Evolutionary conservation across 495 filamentous ascomycete species (phyloP).

Genomic region (Penicillium dipodomyicola): DNA sequence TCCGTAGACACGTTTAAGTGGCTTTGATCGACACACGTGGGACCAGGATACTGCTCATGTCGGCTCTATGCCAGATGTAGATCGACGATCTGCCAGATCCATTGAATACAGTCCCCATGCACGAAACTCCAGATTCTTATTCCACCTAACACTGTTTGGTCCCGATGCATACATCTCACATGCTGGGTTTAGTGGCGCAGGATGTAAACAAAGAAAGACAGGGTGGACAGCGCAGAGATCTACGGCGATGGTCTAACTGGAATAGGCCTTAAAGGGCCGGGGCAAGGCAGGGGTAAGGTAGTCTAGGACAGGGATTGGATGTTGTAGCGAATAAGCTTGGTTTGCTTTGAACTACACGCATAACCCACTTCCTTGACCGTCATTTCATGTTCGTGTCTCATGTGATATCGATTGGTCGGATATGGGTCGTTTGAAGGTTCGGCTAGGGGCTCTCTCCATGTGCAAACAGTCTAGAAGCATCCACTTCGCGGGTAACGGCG

Average conservation of each 20-base stretch:
- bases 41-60: neutral
- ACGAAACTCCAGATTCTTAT: neutral
- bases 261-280: neutral
- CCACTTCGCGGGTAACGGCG: neutral
- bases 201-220: constrained; percentile 9
- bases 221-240: neutral
- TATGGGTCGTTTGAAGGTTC: neutral
- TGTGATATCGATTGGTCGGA: neutral
- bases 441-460: neutral
- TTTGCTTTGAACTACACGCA: neutral
- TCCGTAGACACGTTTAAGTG: neutral
- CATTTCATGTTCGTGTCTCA: neutral
- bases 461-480: neutral
- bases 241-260: neutral
- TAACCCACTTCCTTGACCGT: neutral
- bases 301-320: neutral
- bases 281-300: too few species aligned
- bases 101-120: neutral
- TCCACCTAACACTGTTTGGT: neutral
- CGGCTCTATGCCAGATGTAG: neutral
- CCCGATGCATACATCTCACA: neutral
- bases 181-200: neutral
- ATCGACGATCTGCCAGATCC: neutral
- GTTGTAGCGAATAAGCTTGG: neutral
- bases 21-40: neutral